A percentile compares a stretch with the other conserved stretches of the same genome.
phyloP scores from a whole-genome alignment of 2,329 filamentous ascomycete species.

The Berkeleyomyces basicola region DNA sequence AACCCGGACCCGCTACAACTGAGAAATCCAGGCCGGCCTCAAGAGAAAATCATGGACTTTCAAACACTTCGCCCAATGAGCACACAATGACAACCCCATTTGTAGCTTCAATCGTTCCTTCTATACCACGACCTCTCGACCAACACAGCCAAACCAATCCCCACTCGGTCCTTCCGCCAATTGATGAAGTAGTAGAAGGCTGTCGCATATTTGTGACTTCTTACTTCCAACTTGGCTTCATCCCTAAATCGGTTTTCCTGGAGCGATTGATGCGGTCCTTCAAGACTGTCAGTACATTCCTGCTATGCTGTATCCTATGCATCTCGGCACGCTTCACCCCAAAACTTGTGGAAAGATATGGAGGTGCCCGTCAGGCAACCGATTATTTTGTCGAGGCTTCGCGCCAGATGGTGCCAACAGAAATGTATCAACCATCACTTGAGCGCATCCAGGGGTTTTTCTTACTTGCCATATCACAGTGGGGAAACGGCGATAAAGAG shows the following conservation, averaged over 20 bases:
- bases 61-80: no score
- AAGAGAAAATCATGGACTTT: no score
- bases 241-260: constrained; percentile 21
- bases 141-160: not conserved
- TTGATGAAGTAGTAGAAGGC: constrained; percentile 19
- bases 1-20: no score
- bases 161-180: constrained; percentile 15
- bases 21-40: no score
- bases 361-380: constrained; percentile 17
- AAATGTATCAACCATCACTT: constrained; percentile 20
- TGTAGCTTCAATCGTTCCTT: not conserved
- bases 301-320: constrained; percentile 19
- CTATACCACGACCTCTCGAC: not conserved
- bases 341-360: constrained; percentile 17
- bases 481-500: constrained; percentile 21
- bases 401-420: constrained; percentile 15
- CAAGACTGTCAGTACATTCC: constrained; percentile 18
- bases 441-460: constrained; percentile 21
- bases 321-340: constrained; percentile 21
- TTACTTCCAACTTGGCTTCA: constrained; percentile 21
- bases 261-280: constrained; percentile 16
- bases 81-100: no score
- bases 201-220: constrained; percentile 19
- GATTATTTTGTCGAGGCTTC: constrained; percentile 18
- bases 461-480: constrained; percentile 20